Conservation (phyloP, 192 early-diverging fungal genomes). For the Spinellus fusiger region DNA sequence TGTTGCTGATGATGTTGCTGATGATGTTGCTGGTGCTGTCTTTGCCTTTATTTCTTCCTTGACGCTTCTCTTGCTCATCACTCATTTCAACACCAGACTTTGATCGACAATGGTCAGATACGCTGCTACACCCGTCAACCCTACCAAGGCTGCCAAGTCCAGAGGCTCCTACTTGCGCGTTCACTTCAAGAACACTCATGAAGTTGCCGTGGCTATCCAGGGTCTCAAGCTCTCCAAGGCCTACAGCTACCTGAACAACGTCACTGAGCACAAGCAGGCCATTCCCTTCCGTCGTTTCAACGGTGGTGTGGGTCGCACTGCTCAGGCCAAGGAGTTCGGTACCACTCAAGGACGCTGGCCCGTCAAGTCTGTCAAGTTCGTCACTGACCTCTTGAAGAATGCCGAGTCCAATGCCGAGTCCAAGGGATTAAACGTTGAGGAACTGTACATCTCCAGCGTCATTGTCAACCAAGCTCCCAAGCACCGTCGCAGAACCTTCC, state of each 20-base stretch:
- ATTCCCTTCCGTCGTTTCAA: constrained; percentile 97
- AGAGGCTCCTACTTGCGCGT: constrained; percentile 81
- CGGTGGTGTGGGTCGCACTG: constrained; percentile 94
- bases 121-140: constrained; percentile 78
- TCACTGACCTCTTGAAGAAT: constrained; percentile 93
- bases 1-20: too few relatives aligned
- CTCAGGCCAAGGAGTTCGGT: constrained; percentile 93
- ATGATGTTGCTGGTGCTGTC: too few relatives aligned
- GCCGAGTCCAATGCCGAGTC: constrained; percentile 95
- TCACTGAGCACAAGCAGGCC: constrained; percentile 94
- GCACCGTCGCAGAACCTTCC: constrained; percentile 94
- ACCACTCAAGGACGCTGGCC: constrained; percentile 94
- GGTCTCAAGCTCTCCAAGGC: constrained; percentile 92
- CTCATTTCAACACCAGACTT: constrained; percentile 20
- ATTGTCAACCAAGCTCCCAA: constrained; percentile 98
- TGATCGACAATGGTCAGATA: constrained; percentile 71
- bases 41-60: too few relatives aligned
- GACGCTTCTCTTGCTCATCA: too few relatives aligned
- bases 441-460: constrained; percentile 88
- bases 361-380: constrained; percentile 91
- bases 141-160: constrained; percentile 76
- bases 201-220: constrained; percentile 88
- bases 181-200: constrained; percentile 98
- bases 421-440: constrained; percentile 88
- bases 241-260: constrained; percentile 85